phyloP scores from a whole-genome alignment of 257 asterid genomes.

The Nicotiana sylvestris region DNA sequence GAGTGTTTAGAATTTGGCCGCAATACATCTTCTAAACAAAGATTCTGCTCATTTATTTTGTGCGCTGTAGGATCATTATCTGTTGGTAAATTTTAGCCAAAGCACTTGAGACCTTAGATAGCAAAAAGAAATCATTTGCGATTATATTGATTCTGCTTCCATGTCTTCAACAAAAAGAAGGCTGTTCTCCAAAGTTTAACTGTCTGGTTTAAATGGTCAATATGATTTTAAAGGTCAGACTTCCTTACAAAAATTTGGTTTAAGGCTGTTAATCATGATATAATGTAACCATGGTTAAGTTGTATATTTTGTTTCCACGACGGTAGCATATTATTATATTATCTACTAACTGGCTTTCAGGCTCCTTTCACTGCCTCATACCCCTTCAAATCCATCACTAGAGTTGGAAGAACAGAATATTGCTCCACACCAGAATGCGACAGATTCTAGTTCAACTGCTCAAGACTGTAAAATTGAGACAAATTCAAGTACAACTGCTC shows the following conservation, averaged over 20 bases:
- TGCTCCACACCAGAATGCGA: neutral
- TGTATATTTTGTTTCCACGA: neutral
- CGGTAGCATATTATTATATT: neutral
- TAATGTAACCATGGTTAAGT: neutral
- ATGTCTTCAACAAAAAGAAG: neutral
- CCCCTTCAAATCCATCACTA: slow-evolving; percentile 31
- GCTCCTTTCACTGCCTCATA: slow-evolving; percentile 50
- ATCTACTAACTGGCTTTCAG: slow-evolving; percentile 29
- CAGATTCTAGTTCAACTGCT: slow-evolving; percentile 11
- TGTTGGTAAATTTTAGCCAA: neutral
- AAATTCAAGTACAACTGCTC: slow-evolving; percentile 4
- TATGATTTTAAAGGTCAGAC: neutral
- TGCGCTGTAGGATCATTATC: neutral
- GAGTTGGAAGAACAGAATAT: slow-evolving; percentile 27
- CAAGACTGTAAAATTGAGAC: slow-evolving; percentile 33
- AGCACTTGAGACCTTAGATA: neutral
- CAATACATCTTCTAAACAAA: neutral
- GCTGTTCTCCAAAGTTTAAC: neutral
- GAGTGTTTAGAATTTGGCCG: too few relatives aligned
- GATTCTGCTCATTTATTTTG: neutral
- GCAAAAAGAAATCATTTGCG: neutral
- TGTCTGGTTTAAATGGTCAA: neutral
- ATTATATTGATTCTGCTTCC: neutral
- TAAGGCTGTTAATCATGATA: neutral
- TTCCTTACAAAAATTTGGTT: neutral